Evolutionary conservation across 1,284 basidiomycete species (phyloP).

Genomic region (Ustilago shanxiensis): DNA sequence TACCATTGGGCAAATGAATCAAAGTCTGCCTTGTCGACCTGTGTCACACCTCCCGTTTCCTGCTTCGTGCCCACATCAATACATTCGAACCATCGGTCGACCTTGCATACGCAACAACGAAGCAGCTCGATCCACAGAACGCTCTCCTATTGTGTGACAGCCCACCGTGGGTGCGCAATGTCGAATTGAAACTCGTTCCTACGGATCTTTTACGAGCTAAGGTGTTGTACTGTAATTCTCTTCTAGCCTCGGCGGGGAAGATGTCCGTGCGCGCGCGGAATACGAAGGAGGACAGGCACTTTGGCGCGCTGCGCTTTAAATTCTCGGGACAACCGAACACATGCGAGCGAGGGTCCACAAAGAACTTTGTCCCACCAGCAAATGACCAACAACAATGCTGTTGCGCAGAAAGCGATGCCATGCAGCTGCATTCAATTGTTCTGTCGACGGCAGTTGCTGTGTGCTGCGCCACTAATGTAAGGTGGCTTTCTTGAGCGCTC

Average conservation of each 20-base stretch:
- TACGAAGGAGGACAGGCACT: constrained; percentile 3
- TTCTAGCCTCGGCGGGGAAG: no score
- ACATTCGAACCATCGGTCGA: no score
- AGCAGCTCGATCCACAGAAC: no score
- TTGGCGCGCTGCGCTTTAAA: constrained; percentile 3
- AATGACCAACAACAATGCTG: not conserved
- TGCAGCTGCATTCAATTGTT: not conserved
- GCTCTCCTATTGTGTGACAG: no score
- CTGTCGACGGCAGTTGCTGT: not conserved
- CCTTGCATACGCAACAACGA: no score
- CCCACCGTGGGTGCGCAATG: no score
- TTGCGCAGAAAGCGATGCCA: not conserved
- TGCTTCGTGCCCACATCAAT: no score
- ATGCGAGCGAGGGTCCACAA: not conserved
- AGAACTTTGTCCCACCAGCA: not conserved
- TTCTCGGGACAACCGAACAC: not conserved
- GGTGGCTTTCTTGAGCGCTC: not conserved
- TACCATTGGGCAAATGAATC: no score
- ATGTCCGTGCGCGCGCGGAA: constrained; percentile 6
- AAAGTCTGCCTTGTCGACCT: no score
- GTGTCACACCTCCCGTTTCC: no score
- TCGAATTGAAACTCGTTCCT: not conserved
- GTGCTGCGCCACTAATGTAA: not conserved
- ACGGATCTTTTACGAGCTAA: no score
- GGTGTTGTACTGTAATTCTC: not conserved